Percentiles rank a stretch among this genome's conserved stretches.
Conservation (phyloP, 176 grass and related monocot species). For the Lolium perenne region DNA sequence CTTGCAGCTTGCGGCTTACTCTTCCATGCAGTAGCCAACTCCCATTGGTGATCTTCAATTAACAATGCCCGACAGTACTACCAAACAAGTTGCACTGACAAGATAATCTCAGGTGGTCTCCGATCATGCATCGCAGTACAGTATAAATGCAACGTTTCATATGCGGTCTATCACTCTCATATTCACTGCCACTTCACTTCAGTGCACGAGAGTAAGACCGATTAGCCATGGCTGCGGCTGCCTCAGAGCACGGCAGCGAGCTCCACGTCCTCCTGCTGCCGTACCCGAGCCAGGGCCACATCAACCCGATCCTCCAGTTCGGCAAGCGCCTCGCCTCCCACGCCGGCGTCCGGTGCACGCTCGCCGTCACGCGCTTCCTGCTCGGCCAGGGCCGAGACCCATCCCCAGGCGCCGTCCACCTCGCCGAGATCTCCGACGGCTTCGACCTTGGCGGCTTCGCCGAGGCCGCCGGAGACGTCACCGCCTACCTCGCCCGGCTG, state of each 20-base stretch:
- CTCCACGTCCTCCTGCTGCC: conserved; percentile 59
- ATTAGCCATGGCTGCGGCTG: not conserved
- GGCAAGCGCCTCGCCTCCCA: conserved; percentile 51
- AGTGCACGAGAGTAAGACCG: too few relatives aligned
- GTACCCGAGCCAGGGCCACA: conserved; percentile 74
- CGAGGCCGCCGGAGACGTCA: conserved; percentile 19
- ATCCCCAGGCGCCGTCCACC: conserved; percentile 23
- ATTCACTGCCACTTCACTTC: too few relatives aligned
- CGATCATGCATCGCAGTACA: too few relatives aligned
- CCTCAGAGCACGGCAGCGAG: not conserved
- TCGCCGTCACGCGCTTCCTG: conserved; percentile 53
- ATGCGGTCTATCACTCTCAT: too few relatives aligned
- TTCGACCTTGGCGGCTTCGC: conserved; percentile 38
- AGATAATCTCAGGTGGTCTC: too few relatives aligned
- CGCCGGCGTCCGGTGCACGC: conserved; percentile 48
- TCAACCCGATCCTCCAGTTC: conserved; percentile 67
- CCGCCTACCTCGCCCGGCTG: conserved; percentile 52
- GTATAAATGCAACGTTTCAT: too few relatives aligned
- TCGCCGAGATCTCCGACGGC: conserved; percentile 55
- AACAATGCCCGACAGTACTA: not conserved
- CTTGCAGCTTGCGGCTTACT: not conserved
- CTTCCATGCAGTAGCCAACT: not conserved
- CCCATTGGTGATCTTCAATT: not conserved
- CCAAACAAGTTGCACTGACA: too few relatives aligned
- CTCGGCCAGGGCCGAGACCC: conserved; percentile 33